Evolutionary conservation across 208 protist genomes (phyloP).

Genomic region (Trichomonas vaginalis): DNA sequence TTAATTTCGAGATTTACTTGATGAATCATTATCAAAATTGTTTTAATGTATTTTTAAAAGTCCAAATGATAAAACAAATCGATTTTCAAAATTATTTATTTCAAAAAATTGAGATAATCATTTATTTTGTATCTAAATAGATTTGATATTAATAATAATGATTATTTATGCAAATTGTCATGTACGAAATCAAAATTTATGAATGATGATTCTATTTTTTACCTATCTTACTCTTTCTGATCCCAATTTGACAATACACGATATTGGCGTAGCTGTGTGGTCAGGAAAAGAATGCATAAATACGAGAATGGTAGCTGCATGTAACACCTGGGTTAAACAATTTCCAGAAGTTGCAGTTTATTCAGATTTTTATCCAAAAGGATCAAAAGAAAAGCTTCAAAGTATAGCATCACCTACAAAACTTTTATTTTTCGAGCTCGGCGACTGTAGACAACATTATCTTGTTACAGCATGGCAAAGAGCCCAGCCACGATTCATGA

Average conservation of each 20-base stretch:
- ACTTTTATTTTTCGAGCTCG: neutral
- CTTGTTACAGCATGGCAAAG: neutral
- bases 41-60: no score
- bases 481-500: neutral
- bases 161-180: neutral
- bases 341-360: neutral
- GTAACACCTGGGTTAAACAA: neutral
- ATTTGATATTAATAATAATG: no score
- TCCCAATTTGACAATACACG: neutral
- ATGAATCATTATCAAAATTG: no score
- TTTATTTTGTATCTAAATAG: no score
- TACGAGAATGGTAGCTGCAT: neutral
- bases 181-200: neutral
- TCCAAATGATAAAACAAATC: no score
- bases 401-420: neutral
- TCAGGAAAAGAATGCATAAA: neutral
- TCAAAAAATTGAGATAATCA: no score
- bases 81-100: no score
- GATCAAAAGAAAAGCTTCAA: neutral
- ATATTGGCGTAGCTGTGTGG: neutral
- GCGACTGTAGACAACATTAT: neutral
- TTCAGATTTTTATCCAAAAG: neutral
- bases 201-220: neutral
- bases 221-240: neutral
- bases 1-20: no score